Base-by-base conservation (phyloP, 345 rosid genomes). In the Ricinus communis region DNA sequence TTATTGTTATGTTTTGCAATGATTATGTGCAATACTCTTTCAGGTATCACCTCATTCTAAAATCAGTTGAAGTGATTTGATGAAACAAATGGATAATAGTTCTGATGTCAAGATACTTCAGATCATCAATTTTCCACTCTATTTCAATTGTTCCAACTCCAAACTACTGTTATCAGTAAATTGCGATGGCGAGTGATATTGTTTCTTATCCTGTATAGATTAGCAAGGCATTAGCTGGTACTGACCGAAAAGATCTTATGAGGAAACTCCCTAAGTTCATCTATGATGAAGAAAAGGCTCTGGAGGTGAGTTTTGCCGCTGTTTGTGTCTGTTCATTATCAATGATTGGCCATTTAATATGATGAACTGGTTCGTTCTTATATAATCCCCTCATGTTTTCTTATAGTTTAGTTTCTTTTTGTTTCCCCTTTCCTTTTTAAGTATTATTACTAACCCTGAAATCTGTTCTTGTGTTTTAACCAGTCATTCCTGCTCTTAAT, bases 181-280 rank as follows among this genome's bases (percentile, higher is more conserved):
- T 28, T 46, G 50, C 38, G 3, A 57, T 18, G 50, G 66, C 14
- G 21, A n/a, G 45, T 74, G 40, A 54, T 61, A n/a, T 19, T 66
- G 27, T 27, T 68, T 52, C 65, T 65, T 59, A 60, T 55, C 22
- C 62, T 54, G 40, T 74, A 56, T 77, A 94, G 97, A 86, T 94
- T 80, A 94, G 95, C 83, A 87, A 79, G 83, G 97, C 87, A 21
- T 80, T 94, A 71, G 85, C 91, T 72, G 95, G 88, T 60, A 82
- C 93, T 73, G 89, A 94, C 82, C 67, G 84, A 38, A 94, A 90
- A 83, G 95, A 91, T 74, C 83, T 94, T 41, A 86, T 94, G 98
- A 91, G 87, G 86, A 94, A 82, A 70, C 87, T 94, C 81, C 98
- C 98, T 45, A 91, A 88, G 77, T 94, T 94, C 85, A 90, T 94